A percentile compares a stretch with the other conserved stretches of the same genome.
Conservation (phyloP, 2,329 filamentous ascomycete genomes). For the Sporothrix humicola region DNA sequence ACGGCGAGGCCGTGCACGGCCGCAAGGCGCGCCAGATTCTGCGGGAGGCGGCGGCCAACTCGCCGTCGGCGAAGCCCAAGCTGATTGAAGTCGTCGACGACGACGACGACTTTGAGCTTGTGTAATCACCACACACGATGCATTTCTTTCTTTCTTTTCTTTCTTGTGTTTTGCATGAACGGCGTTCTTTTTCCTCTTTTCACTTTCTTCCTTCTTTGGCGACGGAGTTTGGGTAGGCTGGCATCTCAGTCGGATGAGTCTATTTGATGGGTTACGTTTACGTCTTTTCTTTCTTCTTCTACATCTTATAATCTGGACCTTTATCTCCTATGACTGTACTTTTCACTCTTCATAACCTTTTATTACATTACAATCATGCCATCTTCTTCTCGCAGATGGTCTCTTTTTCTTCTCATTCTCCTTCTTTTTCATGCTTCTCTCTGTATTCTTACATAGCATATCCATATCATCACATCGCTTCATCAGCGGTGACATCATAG, state of each 20-base stretch:
- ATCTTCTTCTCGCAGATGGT: no score
- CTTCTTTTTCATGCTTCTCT: no score
- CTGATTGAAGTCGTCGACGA: constrained; percentile 33
- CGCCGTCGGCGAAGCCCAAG: constrained; percentile 6
- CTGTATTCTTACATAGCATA: no score
- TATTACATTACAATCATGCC: neutral
- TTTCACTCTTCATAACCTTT: neutral
- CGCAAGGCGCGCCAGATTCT: constrained; percentile 52
- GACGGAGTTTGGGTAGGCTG: constrained; percentile 17
- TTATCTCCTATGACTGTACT: neutral
- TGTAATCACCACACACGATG: constrained; percentile 15
- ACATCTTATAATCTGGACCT: neutral
- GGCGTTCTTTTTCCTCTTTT: neutral
- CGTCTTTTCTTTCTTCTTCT: neutral
- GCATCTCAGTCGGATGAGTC: constrained; percentile 13
- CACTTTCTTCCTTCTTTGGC: neutral
- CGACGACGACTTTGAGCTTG: constrained; percentile 39
- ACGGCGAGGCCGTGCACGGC: constrained; percentile 53
- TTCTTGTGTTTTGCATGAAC: neutral
- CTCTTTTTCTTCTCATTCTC: no score
- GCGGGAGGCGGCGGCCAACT: constrained; percentile 41
- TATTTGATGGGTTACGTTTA: neutral
- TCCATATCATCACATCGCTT: no score
- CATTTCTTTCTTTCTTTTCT: neutral
- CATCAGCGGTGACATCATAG: no score